phyloP scores from a whole-genome alignment of 495 filamentous ascomycete species.

The Pseudotulostoma volvatum region DNA sequence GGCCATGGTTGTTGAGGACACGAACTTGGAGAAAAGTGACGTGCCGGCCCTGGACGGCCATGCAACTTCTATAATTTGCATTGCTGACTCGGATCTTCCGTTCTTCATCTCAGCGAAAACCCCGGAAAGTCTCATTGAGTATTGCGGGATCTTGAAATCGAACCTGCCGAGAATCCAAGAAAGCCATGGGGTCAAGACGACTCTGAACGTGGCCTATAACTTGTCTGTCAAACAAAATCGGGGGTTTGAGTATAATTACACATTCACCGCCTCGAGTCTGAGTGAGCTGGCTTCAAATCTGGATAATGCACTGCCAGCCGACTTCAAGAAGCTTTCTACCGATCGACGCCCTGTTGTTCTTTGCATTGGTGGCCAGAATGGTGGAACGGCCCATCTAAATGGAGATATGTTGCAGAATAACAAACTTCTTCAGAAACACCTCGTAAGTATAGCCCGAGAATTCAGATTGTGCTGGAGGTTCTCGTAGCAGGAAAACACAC shows the following conservation, averaged over 20 bases:
- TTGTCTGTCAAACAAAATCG: constrained; percentile 15
- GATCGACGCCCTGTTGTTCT: constrained; percentile 25
- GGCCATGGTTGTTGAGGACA: constrained; percentile 17
- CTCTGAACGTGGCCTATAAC: constrained; percentile 8
- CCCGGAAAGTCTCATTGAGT: background rate
- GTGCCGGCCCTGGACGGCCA: constrained; percentile 20
- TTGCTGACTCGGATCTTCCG: constrained; percentile 7
- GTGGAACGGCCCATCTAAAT: constrained; percentile 26
- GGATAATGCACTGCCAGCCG: background rate
- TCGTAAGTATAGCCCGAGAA: no score
- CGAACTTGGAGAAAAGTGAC: constrained; percentile 9
- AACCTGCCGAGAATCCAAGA: no score
- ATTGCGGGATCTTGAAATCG: no score
- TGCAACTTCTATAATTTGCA: constrained; percentile 9
- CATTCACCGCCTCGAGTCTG: constrained; percentile 3
- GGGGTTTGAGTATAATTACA: constrained; percentile 1
- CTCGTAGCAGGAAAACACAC: no score
- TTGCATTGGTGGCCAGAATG: constrained; percentile 39
- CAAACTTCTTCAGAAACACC: constrained; percentile 16
- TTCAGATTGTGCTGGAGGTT: no score
- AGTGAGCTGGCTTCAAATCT: constrained; percentile 7
- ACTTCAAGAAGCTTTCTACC: background rate
- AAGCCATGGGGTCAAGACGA: no score
- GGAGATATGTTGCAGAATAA: constrained; percentile 18
- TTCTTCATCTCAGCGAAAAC: constrained; percentile 3